Conservation (phyloP, 2,329 filamentous ascomycete species). For the Hymenoscyphus scutula region DNA sequence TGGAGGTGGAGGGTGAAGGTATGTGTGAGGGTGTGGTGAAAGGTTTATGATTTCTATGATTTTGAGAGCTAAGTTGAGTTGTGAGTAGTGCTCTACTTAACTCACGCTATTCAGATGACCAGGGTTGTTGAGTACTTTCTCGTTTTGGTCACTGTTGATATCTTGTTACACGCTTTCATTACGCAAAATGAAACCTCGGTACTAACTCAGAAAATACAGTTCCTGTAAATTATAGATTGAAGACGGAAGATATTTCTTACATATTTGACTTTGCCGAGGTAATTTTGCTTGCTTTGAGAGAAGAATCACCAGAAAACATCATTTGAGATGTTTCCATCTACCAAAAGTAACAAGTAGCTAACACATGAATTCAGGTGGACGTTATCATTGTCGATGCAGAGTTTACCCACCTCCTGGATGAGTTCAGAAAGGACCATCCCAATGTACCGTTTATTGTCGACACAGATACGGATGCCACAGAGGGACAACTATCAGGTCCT, state of each 20-base stretch:
- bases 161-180: not conserved
- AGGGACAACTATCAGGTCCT: constrained; percentile 71
- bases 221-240: constrained; percentile 69
- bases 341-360: not conserved
- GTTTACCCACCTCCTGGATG: constrained; percentile 66
- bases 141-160: not conserved
- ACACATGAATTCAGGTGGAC: constrained; percentile 54
- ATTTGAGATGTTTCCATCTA: not conserved
- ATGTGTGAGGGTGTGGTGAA: not conserved
- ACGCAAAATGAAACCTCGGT: not conserved
- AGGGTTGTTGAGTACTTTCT: not conserved
- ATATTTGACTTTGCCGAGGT: constrained; percentile 80
- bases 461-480: constrained; percentile 72
- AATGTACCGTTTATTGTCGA: constrained; percentile 74
- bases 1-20: not conserved
- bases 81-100: too few species aligned
- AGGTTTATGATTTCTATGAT: not conserved
- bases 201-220: not conserved
- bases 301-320: not conserved
- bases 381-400: constrained; percentile 84
- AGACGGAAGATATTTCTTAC: constrained; percentile 82
- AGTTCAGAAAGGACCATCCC: constrained; percentile 60
- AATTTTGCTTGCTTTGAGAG: not conserved
- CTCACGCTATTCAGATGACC: too few species aligned
- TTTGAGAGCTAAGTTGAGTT: not conserved